phyloP scores from a whole-genome alignment of 441 rosid species.

The Viola pubescens region DNA sequence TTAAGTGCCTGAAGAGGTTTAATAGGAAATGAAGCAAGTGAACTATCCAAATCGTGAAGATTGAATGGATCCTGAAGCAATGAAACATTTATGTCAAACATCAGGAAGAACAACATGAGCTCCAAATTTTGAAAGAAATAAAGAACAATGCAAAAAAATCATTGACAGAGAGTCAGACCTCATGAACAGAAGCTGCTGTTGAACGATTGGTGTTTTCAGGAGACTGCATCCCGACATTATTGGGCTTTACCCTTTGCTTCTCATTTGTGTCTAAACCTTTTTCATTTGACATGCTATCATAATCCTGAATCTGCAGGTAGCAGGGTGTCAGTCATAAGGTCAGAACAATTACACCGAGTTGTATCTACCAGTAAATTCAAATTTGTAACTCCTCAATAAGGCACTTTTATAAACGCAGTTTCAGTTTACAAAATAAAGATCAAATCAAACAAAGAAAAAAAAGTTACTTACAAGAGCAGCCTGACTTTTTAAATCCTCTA shows the following conservation, averaged over 20 bases:
- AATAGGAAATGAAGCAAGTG: constrained; percentile 70
- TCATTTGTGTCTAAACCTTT: constrained; percentile 38
- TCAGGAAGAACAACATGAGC: constrained; percentile 12
- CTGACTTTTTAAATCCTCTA: constrained; percentile 90
- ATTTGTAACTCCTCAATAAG: background rate
- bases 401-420: constrained; percentile 1
- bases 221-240: constrained; percentile 36
- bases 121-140: background rate
- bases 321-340: constrained; percentile 13
- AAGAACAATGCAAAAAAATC: constrained; percentile 14
- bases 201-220: constrained; percentile 43
- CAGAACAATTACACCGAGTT: background rate
- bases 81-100: constrained; percentile 17
- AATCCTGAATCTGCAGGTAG: constrained; percentile 59
- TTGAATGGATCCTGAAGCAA: constrained; percentile 58
- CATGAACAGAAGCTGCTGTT: constrained; percentile 42
- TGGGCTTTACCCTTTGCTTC: constrained; percentile 37
- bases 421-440: background rate
- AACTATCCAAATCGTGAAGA: constrained; percentile 64
- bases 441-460: constrained; percentile 12
- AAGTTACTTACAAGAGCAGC: constrained; percentile 75
- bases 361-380: background rate
- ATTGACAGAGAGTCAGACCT: constrained; percentile 32
- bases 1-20: constrained; percentile 89
- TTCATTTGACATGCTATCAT: constrained; percentile 45